Base-by-base conservation (phyloP, 768 basidiomycete genomes). In the Lactarius deliciosus region DNA sequence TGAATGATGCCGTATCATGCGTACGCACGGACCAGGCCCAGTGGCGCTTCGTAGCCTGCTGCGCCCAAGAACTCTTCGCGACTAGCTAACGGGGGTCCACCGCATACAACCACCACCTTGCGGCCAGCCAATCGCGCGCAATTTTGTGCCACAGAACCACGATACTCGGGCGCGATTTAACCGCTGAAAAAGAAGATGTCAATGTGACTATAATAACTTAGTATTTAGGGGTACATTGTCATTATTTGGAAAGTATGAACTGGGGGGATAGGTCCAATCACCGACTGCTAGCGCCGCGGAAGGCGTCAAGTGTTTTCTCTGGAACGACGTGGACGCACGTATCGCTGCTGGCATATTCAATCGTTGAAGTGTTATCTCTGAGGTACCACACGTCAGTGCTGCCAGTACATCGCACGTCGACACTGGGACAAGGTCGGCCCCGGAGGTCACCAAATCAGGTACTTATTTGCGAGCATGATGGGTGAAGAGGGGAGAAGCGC, bases 1-100 rank as follows among this genome's bases (percentile, higher is more conserved):
- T 25, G 38, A 25, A 22, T 18, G 32, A 58, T 64, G 57, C 63
- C 58, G 58, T 60, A 54, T 15, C 30, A 20, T 32, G 15, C 36
- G 28, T 11, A 54, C 60, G 64, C 64, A 61, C 60, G 65, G 65
- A 60, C 58, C 64, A 64, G 28, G 22, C 13, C 22, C n/a, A 59
- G 28, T 45, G 45, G 47, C 63, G 47, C 45, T 58, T 53, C 64
- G 25, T 57, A 40, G 50, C 13, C 25, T 53, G 50, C 50, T 53
- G 50, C 50, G 50, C 50, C n/a, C 25, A 22, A 13, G 22, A 25
- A 25, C 22, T 22, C 45, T 47, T 47, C 45, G 45, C 10, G 10
- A 45, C 43, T n/a, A 15, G 13, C 50, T 22, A 22, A 50, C 50
- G 22, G 50, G 22, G 9, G 22, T 22, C 22, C 22, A 50, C 50